phyloP scores from a whole-genome alignment of 2,329 filamentous ascomycete species.

The Neoascochyta sp. region DNA sequence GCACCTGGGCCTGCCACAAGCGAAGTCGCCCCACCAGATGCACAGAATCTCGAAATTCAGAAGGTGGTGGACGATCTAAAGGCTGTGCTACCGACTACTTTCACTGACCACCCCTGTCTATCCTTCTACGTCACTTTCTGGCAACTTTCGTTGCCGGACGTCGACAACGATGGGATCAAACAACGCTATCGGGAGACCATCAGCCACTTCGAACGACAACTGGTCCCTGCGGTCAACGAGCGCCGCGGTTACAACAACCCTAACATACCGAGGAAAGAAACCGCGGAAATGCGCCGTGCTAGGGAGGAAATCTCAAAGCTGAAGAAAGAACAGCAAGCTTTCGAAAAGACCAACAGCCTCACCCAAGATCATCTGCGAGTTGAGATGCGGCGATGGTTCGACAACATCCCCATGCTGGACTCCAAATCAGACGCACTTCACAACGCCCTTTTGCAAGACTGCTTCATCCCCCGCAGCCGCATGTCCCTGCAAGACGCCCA shows the following conservation, averaged over 20 bases:
- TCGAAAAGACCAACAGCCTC: slow-evolving; percentile 50
- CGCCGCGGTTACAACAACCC: slow-evolving; percentile 61
- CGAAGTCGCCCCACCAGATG: slow-evolving; percentile 4
- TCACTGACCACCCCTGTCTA: slow-evolving; percentile 68
- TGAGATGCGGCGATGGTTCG: slow-evolving; percentile 78
- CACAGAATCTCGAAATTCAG: slow-evolving; percentile 63
- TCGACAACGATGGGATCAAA: slow-evolving; percentile 59
- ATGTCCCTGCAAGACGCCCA: slow-evolving; percentile 84
- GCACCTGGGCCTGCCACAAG: slow-evolving; percentile 4
- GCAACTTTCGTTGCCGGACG: slow-evolving; percentile 78
- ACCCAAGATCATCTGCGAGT: slow-evolving; percentile 60
- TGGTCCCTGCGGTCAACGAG: slow-evolving; percentile 51
- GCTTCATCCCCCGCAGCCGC: slow-evolving; percentile 81
- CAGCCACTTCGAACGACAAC: slow-evolving; percentile 36
- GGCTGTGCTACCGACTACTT: slow-evolving; percentile 56
- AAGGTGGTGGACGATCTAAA: slow-evolving; percentile 69
- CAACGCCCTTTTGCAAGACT: slow-evolving; percentile 79
- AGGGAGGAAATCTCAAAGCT: slow-evolving; percentile 66
- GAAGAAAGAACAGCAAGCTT: slow-evolving; percentile 51
- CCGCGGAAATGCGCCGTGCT: slow-evolving; percentile 63
- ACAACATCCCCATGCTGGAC: slow-evolving; percentile 57
- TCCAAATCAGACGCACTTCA: slow-evolving; percentile 59
- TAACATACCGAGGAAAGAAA: slow-evolving; percentile 46
- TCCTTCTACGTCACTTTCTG: slow-evolving; percentile 90
- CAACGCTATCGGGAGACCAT: slow-evolving; percentile 76